Evolutionary conservation across 2,329 filamentous ascomycete species (phyloP).

Genomic region (Hypoxylon sp.): DNA sequence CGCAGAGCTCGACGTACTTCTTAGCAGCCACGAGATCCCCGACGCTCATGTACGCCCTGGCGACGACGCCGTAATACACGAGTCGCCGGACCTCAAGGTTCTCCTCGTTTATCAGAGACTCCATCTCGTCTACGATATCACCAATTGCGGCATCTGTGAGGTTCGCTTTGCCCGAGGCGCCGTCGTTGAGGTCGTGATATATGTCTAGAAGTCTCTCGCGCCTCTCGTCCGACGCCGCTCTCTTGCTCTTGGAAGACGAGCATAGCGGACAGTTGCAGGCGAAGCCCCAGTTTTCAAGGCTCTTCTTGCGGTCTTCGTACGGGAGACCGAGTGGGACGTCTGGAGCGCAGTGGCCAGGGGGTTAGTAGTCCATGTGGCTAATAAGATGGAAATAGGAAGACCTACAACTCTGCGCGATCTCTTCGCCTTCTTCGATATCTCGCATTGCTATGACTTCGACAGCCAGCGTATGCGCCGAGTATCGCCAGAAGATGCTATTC

Average conservation of each 20-base stretch:
- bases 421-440: slow-evolving; percentile 26
- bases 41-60: slow-evolving; percentile 26
- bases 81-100: slow-evolving; percentile 24
- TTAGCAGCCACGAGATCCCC: slow-evolving; percentile 14
- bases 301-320: slow-evolving; percentile 23
- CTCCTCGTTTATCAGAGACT: slow-evolving; percentile 23
- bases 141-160: slow-evolving; percentile 5
- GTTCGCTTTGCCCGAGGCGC: slow-evolving; percentile 9
- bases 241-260: slow-evolving; percentile 8
- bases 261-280: slow-evolving; percentile 26
- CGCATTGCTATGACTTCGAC: slow-evolving; percentile 29
- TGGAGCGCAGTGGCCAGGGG: not conserved
- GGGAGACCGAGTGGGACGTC: slow-evolving; percentile 28
- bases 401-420: slow-evolving; percentile 34
- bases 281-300: slow-evolving; percentile 24
- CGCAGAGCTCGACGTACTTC: slow-evolving; percentile 26
- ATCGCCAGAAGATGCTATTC: slow-evolving; percentile 28
- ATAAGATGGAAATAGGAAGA: not conserved
- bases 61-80: slow-evolving; percentile 25
- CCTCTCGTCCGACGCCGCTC: slow-evolving; percentile 15
- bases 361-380: not conserved
- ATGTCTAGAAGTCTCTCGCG: slow-evolving; percentile 21
- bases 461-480: slow-evolving; percentile 19
- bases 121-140: slow-evolving; percentile 13
- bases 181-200: slow-evolving; percentile 23